Evolutionary conservation across 2,329 filamentous ascomycete genomes (phyloP), one percentile per base, ranked within the genome.

Genomic region (Orbilia javanica): DNA sequence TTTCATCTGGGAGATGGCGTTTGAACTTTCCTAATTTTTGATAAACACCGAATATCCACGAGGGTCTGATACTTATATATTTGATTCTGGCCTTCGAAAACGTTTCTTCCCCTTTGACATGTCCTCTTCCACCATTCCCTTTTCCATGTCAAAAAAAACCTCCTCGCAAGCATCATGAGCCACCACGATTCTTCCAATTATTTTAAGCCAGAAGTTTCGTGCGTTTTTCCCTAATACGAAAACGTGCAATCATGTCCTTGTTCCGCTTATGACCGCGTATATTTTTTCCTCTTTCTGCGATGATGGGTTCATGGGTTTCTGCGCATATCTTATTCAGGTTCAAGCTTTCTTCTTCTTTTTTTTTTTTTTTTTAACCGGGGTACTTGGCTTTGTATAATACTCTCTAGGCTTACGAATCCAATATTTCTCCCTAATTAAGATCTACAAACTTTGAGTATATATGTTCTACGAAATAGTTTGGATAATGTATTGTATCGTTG

Each of bases 1-100:
- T 86, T 71, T 70, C 22, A 52, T 72, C 52, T 78, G 74, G 82
- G 83, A 80, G 84, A 86, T 81, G 82, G 82, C 82, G 83, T 84
- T 84, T 84, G 85, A 60, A 83, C 80, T 83, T 82, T 82, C 67
- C 66, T 77, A 64, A 62, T 77, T 42, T 68, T 27, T 64, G 53
- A 78, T 72, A 78, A 71, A 72, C 46, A 25, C 74, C 50, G 62
- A 78, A 78, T 78, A 78, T 78, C 67, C 74, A 67, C 67, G 36
- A 68, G 62, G 74, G 74, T 72, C 53, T 27, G 65, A 66, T 48
- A 50, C 57, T 69, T 71, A 62, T 72, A 78, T 36, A 36, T n/a
- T n/a, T n/a, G n/a, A 63, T 48, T 48, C 66, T 52, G 42, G 34
- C 62, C 66, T 72, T 68, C 67, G 55, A 60, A 25, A 39, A 20